Evolutionary conservation across 768 basidiomycete species (phyloP).

Genomic region (Boletus subparvulus): DNA sequence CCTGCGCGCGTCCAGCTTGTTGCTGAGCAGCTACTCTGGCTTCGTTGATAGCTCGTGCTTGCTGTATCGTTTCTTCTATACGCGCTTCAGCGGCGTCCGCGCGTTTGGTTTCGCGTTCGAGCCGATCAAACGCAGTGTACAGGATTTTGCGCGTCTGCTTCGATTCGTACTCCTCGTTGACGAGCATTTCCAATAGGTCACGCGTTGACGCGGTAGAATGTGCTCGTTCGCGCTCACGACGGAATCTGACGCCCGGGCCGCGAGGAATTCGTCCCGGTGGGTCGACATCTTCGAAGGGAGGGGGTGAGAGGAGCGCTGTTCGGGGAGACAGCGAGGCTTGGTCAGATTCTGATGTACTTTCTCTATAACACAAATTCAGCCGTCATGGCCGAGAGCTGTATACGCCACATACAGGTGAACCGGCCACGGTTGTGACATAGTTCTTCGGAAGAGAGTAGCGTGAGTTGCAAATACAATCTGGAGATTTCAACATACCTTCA

Average conservation of each 20-base stretch:
- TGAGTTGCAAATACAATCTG: conserved; percentile 3
- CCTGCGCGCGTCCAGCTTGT: conserved; percentile 33
- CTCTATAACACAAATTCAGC: conserved; percentile 10
- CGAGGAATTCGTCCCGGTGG: conserved; percentile 13
- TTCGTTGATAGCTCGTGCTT: conserved; percentile 32
- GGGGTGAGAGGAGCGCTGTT: conserved; percentile 28
- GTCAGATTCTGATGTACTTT: conserved; percentile 27
- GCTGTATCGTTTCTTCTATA: conserved; percentile 31
- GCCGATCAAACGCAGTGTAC: conserved; percentile 37
- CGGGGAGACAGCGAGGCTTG: conserved; percentile 29
- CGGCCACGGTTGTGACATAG: conserved; percentile 30
- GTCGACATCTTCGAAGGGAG: conserved; percentile 14
- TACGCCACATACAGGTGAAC: conserved; percentile 19
- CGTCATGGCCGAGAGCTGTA: background rate
- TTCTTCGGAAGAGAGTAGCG: conserved; percentile 2
- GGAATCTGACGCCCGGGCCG: conserved; percentile 34
- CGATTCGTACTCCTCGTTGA: conserved; percentile 42
- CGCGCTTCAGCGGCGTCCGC: conserved; percentile 36
- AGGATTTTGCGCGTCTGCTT: conserved; percentile 40
- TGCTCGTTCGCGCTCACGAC: conserved; percentile 34
- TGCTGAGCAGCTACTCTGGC: conserved; percentile 31
- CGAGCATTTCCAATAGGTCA: conserved; percentile 35
- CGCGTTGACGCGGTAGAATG: conserved; percentile 31
- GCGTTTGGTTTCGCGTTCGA: conserved; percentile 38
- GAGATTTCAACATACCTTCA: conserved; percentile 6